A percentile compares a stretch with the other conserved stretches of the same genome.
Conservation (phyloP, 768 basidiomycete genomes). For the Antrodiella citrinella region DNA sequence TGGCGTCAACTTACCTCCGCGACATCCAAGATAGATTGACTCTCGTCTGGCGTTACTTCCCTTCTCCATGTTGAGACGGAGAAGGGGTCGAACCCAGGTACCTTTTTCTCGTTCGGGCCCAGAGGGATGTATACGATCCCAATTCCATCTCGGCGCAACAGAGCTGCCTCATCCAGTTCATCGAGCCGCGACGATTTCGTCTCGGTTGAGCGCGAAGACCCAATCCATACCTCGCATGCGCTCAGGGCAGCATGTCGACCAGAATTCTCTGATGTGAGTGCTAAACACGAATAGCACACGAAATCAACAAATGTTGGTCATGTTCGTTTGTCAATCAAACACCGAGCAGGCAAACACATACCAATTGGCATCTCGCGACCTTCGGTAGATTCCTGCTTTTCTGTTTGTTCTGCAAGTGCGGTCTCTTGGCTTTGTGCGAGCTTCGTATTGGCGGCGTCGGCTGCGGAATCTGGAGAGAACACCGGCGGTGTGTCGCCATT, state of each 20-base stretch:
- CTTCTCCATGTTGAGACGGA: conserved; percentile 20
- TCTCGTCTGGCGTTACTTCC: conserved; percentile 16
- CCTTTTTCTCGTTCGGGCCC: conserved; percentile 15
- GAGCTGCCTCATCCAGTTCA: conserved; percentile 20
- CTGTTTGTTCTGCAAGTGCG: conserved; percentile 16
- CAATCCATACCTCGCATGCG: conserved; percentile 21
- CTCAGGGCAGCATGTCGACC: conserved; percentile 2
- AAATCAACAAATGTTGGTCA: background rate
- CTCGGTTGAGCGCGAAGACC: conserved; percentile 14
- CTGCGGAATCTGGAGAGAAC: background rate
- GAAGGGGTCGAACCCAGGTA: conserved; percentile 20
- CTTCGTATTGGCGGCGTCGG: conserved; percentile 13
- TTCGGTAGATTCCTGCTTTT: conserved; percentile 11
- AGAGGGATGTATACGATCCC: conserved; percentile 21
- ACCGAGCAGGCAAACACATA: conserved; percentile 1
- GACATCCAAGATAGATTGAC: conserved; percentile 16
- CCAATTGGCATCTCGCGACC: conserved; percentile 11
- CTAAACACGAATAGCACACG: too few relatives aligned
- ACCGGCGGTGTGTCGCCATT: conserved; percentile 1
- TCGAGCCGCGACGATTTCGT: conserved; percentile 14
- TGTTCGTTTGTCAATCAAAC: background rate
- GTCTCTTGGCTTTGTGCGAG: conserved; percentile 19
- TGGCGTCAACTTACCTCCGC: conserved; percentile 12
- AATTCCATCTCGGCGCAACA: conserved; percentile 18
- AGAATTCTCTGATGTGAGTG: background rate